Evolutionary conservation across 108 stramenopile species (phyloP).

Genomic region (Parmales sp.): DNA sequence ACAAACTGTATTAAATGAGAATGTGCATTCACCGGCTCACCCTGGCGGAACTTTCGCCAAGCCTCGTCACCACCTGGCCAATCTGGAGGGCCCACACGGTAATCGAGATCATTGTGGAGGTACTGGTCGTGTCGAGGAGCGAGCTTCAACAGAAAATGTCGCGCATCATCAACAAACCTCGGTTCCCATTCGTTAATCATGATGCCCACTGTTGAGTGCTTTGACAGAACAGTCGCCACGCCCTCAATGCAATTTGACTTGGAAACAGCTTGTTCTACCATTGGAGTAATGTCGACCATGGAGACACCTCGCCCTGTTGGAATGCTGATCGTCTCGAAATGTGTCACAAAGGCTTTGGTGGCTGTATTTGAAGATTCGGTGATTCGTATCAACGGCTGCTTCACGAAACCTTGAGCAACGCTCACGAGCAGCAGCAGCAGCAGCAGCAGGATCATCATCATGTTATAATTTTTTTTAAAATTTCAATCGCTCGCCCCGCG

Average conservation of each 20-base stretch:
- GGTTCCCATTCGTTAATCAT: slow-evolving; percentile 21
- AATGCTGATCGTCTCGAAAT: slow-evolving; percentile 10
- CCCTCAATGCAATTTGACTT: slow-evolving; percentile 15
- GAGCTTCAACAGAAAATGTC: slow-evolving; percentile 17
- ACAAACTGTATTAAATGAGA: slow-evolving; percentile 26
- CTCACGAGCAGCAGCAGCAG: too few species aligned
- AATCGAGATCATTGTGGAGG: slow-evolving; percentile 29
- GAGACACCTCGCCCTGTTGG: slow-evolving; percentile 13
- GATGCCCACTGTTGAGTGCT: slow-evolving; percentile 15
- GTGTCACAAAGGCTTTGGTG: slow-evolving; percentile 18
- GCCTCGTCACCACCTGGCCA: slow-evolving; percentile 30
- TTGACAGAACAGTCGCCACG: slow-evolving; percentile 14
- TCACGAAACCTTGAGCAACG: too few species aligned
- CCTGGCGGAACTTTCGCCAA: slow-evolving; percentile 23
- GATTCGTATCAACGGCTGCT: too few species aligned
- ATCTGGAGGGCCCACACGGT: slow-evolving; percentile 20
- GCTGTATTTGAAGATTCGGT: too few species aligned
- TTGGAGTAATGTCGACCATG: slow-evolving; percentile 12
- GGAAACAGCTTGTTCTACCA: not conserved
- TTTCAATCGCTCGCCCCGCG: too few species aligned
- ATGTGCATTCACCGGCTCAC: slow-evolving; percentile 28
- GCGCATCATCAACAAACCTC: slow-evolving; percentile 18
- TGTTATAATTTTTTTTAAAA: too few species aligned
- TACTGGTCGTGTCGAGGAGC: slow-evolving; percentile 19
- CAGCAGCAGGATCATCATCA: too few species aligned